Evolutionary conservation across 495 filamentous ascomycete genomes (phyloP).

Genomic region (Talaromyces ruber): DNA sequence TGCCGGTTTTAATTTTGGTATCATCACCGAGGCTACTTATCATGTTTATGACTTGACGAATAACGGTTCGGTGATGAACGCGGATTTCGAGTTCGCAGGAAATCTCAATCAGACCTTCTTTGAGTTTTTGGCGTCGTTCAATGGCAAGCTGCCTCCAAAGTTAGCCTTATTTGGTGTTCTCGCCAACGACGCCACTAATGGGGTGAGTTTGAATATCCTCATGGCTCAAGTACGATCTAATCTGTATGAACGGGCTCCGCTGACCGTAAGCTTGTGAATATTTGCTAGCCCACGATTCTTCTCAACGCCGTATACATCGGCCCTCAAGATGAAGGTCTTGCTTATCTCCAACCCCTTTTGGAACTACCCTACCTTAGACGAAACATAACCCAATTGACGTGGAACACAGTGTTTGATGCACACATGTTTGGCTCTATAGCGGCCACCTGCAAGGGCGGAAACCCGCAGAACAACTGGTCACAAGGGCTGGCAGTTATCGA

Average conservation of each 20-base stretch:
- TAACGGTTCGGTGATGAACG: not conserved
- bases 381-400: not conserved
- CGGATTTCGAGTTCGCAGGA: not conserved
- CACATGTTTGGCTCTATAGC: not conserved
- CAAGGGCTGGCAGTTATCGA: not conserved
- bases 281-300: not conserved
- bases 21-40: slow-evolving; percentile 13
- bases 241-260: not conserved
- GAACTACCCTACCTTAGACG: not conserved
- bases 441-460: not conserved
- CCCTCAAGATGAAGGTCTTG: not conserved
- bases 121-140: not conserved
- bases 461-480: not conserved
- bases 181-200: not conserved
- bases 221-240: not conserved
- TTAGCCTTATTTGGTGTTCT: not conserved
- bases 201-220: not conserved
- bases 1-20: slow-evolving; percentile 23
- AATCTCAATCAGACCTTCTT: not conserved
- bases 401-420: not conserved
- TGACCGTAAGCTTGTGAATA: not conserved
- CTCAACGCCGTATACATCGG: not conserved
- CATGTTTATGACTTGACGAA: slow-evolving; percentile 3
- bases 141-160: not conserved
- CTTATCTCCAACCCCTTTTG: not conserved